Evolutionary conservation across 2,329 filamentous ascomycete genomes (phyloP).

Genomic region (Pyrenochaeta sp.): DNA sequence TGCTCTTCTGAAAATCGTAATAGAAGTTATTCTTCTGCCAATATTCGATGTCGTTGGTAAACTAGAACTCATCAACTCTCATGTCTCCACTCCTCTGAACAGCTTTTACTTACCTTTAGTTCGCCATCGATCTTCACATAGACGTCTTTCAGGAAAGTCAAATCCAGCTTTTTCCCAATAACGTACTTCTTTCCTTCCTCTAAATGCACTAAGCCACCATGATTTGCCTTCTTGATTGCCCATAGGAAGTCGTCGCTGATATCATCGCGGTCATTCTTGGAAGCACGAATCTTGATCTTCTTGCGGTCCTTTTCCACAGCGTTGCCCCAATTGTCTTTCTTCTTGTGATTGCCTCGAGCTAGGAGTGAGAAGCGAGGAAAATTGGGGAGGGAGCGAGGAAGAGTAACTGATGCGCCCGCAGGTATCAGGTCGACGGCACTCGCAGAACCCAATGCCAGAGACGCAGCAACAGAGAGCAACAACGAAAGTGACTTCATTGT

Average conservation of each 20-base stretch:
- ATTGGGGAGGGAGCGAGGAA: constrained; percentile 5
- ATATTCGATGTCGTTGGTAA: constrained; percentile 58
- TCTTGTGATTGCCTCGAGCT: constrained; percentile 13
- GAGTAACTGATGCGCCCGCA: constrained; percentile 24
- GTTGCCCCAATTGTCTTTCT: constrained; percentile 44
- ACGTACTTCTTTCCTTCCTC: constrained; percentile 64
- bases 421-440: constrained; percentile 20
- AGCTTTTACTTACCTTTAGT: constrained; percentile 43
- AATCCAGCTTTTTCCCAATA: constrained; percentile 66
- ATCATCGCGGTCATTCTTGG: constrained; percentile 64
- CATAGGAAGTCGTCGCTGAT: constrained; percentile 64
- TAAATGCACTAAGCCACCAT: constrained; percentile 66
- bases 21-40: constrained; percentile 62
- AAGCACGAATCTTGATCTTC: constrained; percentile 62
- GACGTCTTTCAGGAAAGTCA: constrained; percentile 66
- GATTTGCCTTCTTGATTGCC: constrained; percentile 64
- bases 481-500: constrained; percentile 31
- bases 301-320: constrained; percentile 49
- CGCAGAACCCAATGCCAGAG: constrained; percentile 24
- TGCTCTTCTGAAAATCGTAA: constrained; percentile 62
- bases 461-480: constrained; percentile 21
- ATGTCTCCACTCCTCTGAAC: not conserved
- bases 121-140: constrained; percentile 68
- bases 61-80: constrained; percentile 37
- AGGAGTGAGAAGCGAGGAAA: constrained; percentile 15